A percentile compares a stretch with the other conserved stretches of the same genome.
phyloP scores from a whole-genome alignment of 2,329 filamentous ascomycete genomes.

The Xylaria arbuscula region DNA sequence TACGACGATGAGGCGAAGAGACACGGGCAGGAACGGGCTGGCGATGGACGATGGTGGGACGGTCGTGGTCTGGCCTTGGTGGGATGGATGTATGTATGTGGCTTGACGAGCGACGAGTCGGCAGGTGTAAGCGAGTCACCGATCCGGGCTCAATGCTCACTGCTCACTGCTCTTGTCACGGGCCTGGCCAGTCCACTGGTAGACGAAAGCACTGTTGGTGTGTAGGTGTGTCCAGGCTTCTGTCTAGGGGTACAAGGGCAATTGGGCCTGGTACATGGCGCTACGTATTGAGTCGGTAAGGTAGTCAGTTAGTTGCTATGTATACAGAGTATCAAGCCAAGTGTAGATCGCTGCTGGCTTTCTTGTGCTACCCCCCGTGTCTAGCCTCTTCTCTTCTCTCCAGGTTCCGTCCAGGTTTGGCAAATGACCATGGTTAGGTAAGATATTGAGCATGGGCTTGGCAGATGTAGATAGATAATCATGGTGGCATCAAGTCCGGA shows the following conservation, averaged over 20 bases:
- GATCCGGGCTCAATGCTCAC: neutral
- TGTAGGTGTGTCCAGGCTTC: no score
- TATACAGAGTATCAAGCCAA: neutral
- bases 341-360: neutral
- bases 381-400: neutral
- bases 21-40: neutral
- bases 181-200: no score
- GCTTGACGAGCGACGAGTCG: constrained; percentile 2
- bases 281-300: neutral
- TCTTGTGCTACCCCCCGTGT: neutral
- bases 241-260: neutral
- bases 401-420: constrained; percentile 22
- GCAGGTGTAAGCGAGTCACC: constrained; percentile 5
- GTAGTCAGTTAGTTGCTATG: neutral
- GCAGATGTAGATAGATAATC: constrained; percentile 26
- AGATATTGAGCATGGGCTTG: constrained; percentile 27
- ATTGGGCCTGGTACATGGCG: neutral
- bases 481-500: constrained; percentile 29
- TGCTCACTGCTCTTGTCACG: neutral
- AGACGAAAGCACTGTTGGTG: neutral
- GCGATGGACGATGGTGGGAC: neutral
- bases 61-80: neutral
- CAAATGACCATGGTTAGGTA: constrained; percentile 25
- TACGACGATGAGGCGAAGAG: constrained; percentile 19
- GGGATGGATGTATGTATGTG: constrained; percentile 15